Percentiles rank a stretch among this genome's conserved stretches.
phyloP scores from a whole-genome alignment of 257 asterid genomes.

The Echium plantagineum region DNA sequence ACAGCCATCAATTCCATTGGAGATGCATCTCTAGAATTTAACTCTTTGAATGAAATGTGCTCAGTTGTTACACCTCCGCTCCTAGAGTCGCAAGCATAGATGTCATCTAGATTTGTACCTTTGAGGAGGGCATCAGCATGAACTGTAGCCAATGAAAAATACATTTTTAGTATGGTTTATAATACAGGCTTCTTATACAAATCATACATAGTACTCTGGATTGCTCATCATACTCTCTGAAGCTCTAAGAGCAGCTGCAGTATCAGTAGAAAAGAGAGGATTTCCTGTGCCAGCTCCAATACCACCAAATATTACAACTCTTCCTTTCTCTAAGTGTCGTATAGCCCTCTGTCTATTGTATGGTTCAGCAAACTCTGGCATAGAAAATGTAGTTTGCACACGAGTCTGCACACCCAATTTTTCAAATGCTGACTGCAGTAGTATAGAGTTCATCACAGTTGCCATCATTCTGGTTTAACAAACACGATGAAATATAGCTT shows the following conservation, averaged over 20 bases:
- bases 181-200: background rate
- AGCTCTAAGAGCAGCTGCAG: conserved; percentile 93
- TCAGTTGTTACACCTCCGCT: conserved; percentile 31
- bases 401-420: conserved; percentile 84
- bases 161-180: background rate
- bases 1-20: conserved; percentile 87
- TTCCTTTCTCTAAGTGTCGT: conserved; percentile 91
- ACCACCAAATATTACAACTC: conserved; percentile 92
- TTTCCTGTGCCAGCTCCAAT: conserved; percentile 89
- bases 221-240: conserved; percentile 54
- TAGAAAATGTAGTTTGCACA: conserved; percentile 74
- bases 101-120: conserved; percentile 69
- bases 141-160: conserved; percentile 32
- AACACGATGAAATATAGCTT: conserved; percentile 18
- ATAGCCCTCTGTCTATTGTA: conserved; percentile 79
- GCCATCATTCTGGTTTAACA: conserved; percentile 77
- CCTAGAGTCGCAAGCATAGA: conserved; percentile 55
- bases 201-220: background rate
- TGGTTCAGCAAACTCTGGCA: conserved; percentile 92
- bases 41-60: conserved; percentile 60
- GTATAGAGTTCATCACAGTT: conserved; percentile 88
- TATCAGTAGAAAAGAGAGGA: conserved; percentile 87
- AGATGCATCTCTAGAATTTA: conserved; percentile 51
- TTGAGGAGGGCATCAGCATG: conserved; percentile 86
- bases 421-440: conserved; percentile 82